Conservation (phyloP, 176 grass and related monocot species). For the Phyllostachys edulis region DNA sequence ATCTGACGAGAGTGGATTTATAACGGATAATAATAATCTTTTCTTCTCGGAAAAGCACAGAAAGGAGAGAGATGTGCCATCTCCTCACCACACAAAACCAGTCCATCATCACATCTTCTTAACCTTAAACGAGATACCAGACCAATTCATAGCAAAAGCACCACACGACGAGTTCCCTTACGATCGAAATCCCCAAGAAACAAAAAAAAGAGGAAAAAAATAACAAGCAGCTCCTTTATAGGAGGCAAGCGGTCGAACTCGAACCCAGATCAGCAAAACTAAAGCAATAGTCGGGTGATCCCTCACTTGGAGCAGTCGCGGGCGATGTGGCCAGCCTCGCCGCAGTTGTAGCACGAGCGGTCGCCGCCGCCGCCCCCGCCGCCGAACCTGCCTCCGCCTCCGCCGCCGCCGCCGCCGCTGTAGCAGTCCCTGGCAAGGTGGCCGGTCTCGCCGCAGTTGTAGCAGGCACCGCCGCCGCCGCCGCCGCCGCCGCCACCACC, state of each 20-base stretch:
- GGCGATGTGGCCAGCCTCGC: conserved; percentile 74
- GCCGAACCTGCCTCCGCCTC: conserved; percentile 30
- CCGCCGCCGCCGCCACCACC: conserved; percentile 41
- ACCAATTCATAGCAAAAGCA: conserved; percentile 22
- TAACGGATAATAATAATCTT: not conserved
- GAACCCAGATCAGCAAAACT: conserved; percentile 48
- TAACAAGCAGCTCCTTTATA: not conserved
- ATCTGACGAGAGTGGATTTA: not conserved
- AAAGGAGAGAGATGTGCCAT: not conserved
- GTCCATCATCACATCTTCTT: conserved; percentile 10
- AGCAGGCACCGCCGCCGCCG: conserved; percentile 56
- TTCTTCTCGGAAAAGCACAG: conserved; percentile 8
- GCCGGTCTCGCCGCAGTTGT: conserved; percentile 74
- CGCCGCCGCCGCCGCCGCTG: conserved; percentile 28
- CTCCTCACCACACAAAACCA: conserved; percentile 29
- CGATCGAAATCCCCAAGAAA: not conserved
- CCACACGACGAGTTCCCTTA: not conserved
- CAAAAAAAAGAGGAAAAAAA: not conserved
- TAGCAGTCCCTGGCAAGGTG: conserved; percentile 76
- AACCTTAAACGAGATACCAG: conserved; percentile 2
- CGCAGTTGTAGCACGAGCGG: conserved; percentile 85
- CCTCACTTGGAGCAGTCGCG: conserved; percentile 64
- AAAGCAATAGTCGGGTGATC: not conserved
- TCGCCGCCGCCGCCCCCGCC: conserved; percentile 39
- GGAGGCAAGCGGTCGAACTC: not conserved